phyloP scores from a whole-genome alignment of 805 yeast genomes.

The Isabelozyma rhagii region DNA sequence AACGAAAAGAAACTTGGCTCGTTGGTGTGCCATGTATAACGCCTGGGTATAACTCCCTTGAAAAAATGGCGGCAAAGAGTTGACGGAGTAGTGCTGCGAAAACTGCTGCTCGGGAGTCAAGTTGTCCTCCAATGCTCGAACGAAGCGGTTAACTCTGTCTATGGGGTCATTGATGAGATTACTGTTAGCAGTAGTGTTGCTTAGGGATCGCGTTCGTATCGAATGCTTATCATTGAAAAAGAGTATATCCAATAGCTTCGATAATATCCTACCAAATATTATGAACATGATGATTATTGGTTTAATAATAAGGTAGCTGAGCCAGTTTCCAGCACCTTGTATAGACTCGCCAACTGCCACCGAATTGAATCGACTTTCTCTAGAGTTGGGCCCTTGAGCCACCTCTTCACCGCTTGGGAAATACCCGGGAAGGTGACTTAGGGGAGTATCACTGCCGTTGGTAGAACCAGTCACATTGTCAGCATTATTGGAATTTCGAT shows the following conservation, averaged over 20 bases:
- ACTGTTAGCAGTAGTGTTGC: conserved; percentile 9
- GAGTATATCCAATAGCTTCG: conserved; percentile 19
- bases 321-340: background rate
- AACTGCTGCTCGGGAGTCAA: conserved; percentile 20
- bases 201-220: background rate
- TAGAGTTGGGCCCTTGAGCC: background rate
- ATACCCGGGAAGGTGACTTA: background rate
- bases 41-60: conserved; percentile 83
- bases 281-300: conserved; percentile 23
- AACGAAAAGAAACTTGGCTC: conserved; percentile 70
- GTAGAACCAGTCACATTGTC: too few relatives aligned
- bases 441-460: background rate
- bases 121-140: conserved; percentile 49
- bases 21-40: conserved; percentile 61
- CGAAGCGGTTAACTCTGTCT: conserved; percentile 50
- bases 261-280: conserved; percentile 18
- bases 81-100: conserved; percentile 1
- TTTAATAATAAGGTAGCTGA: conserved; percentile 15
- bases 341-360: background rate
- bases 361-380: background rate
- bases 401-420: background rate
- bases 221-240: conserved; percentile 20
- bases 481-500: too few relatives aligned
- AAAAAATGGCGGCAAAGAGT: conserved; percentile 45
- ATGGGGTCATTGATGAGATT: conserved; percentile 43